Conservation (phyloP, 2,329 filamentous ascomycete genomes). For the Rhynchosporium agropyri region DNA sequence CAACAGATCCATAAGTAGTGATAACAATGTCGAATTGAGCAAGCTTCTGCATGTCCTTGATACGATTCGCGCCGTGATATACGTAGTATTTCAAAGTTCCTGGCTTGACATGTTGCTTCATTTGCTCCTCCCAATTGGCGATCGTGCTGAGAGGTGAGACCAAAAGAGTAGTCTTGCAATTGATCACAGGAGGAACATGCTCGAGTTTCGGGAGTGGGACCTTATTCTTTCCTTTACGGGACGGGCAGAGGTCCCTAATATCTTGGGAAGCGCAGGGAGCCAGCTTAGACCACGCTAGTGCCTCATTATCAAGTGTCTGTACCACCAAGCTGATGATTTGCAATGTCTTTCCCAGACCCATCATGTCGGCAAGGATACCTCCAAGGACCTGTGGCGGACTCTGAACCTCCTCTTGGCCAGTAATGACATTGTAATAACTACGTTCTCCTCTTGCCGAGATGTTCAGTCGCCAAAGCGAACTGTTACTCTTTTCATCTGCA, state of each 20-base stretch:
- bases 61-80: conserved; percentile 82
- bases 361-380: conserved; percentile 81
- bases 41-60: conserved; percentile 68
- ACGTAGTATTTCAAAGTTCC: conserved; percentile 72
- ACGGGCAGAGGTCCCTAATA: conserved; percentile 40
- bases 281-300: conserved; percentile 61
- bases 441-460: conserved; percentile 58
- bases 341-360: conserved; percentile 85
- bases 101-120: conserved; percentile 75
- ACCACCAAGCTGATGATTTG: conserved; percentile 81
- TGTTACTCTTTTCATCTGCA: conserved; percentile 61
- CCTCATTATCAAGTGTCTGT: conserved; percentile 60
- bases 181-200: conserved; percentile 54
- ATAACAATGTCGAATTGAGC: conserved; percentile 80
- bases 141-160: conserved; percentile 90
- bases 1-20: conserved; percentile 88
- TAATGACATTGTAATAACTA: conserved; percentile 83
- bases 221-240: conserved; percentile 36
- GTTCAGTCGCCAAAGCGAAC: conserved; percentile 76
- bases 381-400: conserved; percentile 69
- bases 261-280: conserved; percentile 47
- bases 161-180: conserved; percentile 79
- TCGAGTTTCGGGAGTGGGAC: conserved; percentile 39
- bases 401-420: conserved; percentile 62
- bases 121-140: conserved; percentile 92